Evolutionary conservation across 2,329 filamentous ascomycete genomes (phyloP).

Genomic region (Cladosporium sphaerospermum): DNA sequence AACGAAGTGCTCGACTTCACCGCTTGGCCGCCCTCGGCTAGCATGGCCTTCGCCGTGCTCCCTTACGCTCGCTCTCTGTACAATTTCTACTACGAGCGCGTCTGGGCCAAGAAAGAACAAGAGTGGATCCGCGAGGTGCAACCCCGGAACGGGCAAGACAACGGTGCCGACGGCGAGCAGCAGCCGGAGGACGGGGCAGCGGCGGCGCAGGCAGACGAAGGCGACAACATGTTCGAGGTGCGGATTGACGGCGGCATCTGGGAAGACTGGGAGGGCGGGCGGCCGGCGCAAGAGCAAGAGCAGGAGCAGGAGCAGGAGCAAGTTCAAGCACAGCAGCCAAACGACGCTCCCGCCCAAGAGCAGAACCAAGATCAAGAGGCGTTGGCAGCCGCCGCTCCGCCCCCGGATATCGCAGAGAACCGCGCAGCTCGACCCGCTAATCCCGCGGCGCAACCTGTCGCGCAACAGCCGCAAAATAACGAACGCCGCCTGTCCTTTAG

Average conservation of each 20-base stretch:
- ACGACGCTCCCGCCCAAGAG: constrained; percentile 40
- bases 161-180: constrained; percentile 15
- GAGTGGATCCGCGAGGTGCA: constrained; percentile 59
- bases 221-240: constrained; percentile 30
- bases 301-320: constrained; percentile 20
- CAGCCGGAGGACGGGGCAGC: constrained; percentile 10
- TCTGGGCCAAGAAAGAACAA: constrained; percentile 53
- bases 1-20: constrained; percentile 44
- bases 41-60: constrained; percentile 58
- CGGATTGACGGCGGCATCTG: constrained; percentile 35
- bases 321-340: constrained; percentile 24
- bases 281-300: constrained; percentile 20
- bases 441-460: constrained; percentile 13
- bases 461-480: constrained; percentile 26
- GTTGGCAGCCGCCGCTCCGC: constrained; percentile 13
- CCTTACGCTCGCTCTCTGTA: constrained; percentile 62
- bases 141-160: constrained; percentile 36
- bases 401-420: constrained; percentile 14
- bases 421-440: constrained; percentile 12
- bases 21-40: constrained; percentile 61
- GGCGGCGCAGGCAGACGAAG: constrained; percentile 15
- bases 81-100: constrained; percentile 53
- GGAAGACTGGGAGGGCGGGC: constrained; percentile 34
- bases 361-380: constrained; percentile 41
- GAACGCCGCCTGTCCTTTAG: constrained; percentile 44